phyloP scores from a whole-genome alignment of 495 filamentous ascomycete genomes.

The Aspergillus cavernicola region DNA sequence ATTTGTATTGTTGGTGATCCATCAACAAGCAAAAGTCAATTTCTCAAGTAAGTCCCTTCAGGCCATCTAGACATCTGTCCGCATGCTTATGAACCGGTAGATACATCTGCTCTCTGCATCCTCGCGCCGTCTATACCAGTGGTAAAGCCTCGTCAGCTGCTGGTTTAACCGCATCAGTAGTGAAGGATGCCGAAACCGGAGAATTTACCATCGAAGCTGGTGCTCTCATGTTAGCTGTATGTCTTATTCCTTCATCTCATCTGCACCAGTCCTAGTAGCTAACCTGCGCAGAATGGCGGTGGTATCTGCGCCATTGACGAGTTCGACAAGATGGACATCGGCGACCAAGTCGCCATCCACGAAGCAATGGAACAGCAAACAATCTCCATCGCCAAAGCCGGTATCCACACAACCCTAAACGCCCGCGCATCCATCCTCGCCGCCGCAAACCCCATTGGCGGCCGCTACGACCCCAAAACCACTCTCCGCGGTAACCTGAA shows the following conservation, averaged over 20 bases:
- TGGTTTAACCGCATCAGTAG: conserved; percentile 94
- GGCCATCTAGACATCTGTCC: not conserved
- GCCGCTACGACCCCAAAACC: conserved; percentile 92
- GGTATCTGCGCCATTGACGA: conserved; percentile 99
- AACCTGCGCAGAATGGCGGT: conserved; percentile 37
- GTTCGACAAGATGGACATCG: conserved; percentile 99
- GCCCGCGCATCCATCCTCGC: conserved; percentile 93
- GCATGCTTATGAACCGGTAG: conserved; percentile 21
- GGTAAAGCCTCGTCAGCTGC: conserved; percentile 97
- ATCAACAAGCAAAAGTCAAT: conserved; percentile 97
- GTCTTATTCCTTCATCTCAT: conserved; percentile 24
- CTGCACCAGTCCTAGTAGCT: not conserved
- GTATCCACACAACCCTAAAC: conserved; percentile 97
- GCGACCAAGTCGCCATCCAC: conserved; percentile 97
- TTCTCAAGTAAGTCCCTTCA: conserved; percentile 66
- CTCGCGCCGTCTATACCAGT: conserved; percentile 94
- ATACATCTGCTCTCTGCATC: conserved; percentile 92
- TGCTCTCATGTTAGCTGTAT: conserved; percentile 93
- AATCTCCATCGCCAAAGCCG: conserved; percentile 98
- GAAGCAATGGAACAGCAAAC: conserved; percentile 99
- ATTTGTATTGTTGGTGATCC: conserved; percentile 98
- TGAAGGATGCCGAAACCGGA: conserved; percentile 97
- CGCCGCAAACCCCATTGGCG: conserved; percentile 93
- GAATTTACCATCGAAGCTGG: conserved; percentile 99
- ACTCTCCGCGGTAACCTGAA: conserved; percentile 94